Evolutionary conservation across 2,329 filamentous ascomycete genomes (phyloP), one percentile per base, ranked within the genome.

Genomic region (Alternaria solani): DNA sequence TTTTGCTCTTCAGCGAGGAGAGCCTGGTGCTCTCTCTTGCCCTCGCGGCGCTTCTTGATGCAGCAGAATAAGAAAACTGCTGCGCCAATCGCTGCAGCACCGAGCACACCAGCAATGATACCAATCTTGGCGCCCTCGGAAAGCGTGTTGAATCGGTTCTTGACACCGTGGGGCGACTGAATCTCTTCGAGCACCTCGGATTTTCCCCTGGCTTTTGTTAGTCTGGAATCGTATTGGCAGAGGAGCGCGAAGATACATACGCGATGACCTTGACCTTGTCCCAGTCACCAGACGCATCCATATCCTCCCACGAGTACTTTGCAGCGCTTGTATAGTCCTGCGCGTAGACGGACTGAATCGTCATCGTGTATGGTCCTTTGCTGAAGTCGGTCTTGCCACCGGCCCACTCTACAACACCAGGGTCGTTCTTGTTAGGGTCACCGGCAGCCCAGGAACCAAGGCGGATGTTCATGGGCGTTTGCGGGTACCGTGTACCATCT

Each of bases 401-500:
- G 57, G 87, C 87, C 88, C 88, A 90, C 61, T 85, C 67, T 6
- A 75, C 67, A 16, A 71, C 70, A 54, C 70, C 72, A 16, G 66
- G 64, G 36, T 70, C 64, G 67, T 79, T 79, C 63, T 77, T 75
- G 64, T 81, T 77, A 60, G 81, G 78, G 69, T 85, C 80, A 57
- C 87, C 87, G 54, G 82, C 87, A 48, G 87, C 85, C 89, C 89
- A 91, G 67, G 86, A 85, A 64, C 90, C 90, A 46, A 92, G 78
- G 78, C 88, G 89, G 71, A 92, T 76, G 76, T 89, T 86, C 86
- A 90, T 89, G 51, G 90, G 90, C 9, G 89, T 91, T 82, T 92
- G 90, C 47, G 90, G 90, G 81, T 87, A 92, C 66, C 85, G 84
- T 57, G 80, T 76, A 49, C 85, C 87, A 51, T 81, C 81, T 71